Evolutionary conservation across 345 rosid species (phyloP), one percentile per base, ranked within the genome.

Genomic region (Adansonia digitata): DNA sequence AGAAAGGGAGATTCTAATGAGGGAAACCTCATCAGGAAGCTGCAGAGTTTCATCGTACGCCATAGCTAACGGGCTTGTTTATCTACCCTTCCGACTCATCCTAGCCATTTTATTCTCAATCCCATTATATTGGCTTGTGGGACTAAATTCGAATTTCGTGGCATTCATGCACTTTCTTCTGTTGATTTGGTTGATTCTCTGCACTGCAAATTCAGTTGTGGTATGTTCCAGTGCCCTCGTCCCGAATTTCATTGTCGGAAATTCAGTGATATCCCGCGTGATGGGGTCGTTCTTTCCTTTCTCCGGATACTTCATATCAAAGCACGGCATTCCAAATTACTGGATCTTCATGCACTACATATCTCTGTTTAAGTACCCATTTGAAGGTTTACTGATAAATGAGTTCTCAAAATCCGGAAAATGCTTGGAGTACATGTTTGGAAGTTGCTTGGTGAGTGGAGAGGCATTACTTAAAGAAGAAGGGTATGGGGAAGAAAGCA

Each of bases 331-430:
- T 26, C 98, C 98, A 24, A 80, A 66, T 31, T 92, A 88, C 69
- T 92, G 98, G 98, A 82, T 88, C 24, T 94, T 91, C 84, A 91
- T 94, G 97, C 97, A 94, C n/a, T n/a, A n/a, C n/a, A n/a, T n/a
- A n/a, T n/a, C n/a, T n/a, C n/a, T n/a, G n/a, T 76, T 94, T 67
- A 94, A 94, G 94, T 94, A 94, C 71, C 98, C 98, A 2, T 94
- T 94, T 60, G 98, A 94, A 85, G 94, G 92, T 27, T 90, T 94
- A 64, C 81, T 94, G 80, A 91, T 94, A 35, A 94, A 92, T 43
- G 98, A 94, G 85, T 94, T 94, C 88, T 88, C 98, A 6, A 78
- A 77, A 24, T 88, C 94, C 31, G 87, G 81, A 27, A 90, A 91
- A 78, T 94, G 98, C 82, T 82, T 94, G 71, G 86, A 91, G 85